Base-by-base conservation (phyloP, 768 basidiomycete genomes). In the Boletus subcaerulescens region DNA sequence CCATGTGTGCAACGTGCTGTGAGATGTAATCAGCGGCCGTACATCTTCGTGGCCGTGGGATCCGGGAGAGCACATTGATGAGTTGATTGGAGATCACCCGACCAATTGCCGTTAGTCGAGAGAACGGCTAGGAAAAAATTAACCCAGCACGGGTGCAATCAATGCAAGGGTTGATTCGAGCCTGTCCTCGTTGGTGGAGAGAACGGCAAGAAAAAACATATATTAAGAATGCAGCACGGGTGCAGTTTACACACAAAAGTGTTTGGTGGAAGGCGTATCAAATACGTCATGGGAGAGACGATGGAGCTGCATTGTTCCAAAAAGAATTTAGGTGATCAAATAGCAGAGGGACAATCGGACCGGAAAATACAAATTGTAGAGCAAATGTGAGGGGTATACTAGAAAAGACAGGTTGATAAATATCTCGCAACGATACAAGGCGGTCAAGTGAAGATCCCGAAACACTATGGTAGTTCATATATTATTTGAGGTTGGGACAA, bases 361-460 rank as follows among this genome's bases (percentile, higher is more conserved):
- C 65, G 65, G 62, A 45, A 29, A 29, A 47, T 47, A 57, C 56
- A 55, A 0, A 55, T 59, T 61, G 58, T 22, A 49, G 18, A 15
- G n/a, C 39, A 38, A 35, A 18, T 45, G 56, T 49, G 39, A 57
- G 48, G 22, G 35, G 53, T 66, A 66, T 55, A 40, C 55, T 61
- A 61, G 3, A 39, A 35, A 40, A 48, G 36, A 52, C 52, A 53
- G 45, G 29, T 48, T 53, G 47, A 65, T 65, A 68, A 55, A 69
- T 63, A 67, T 39, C 35, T 57, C 15, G 53, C 58, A 70, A 36
- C 35, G 63, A 65, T 68, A 68, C 66, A 68, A 54, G 52, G 55
- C 50, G 59, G 45, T 53, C 55, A 13, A 46, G 38, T 55, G 56
- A 56, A 57, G 46, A 56, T 56, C 60, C 58, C 53, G 52, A 55